Evolutionary conservation across 345 rosid species (phyloP), one percentile per base, ranked within the genome.

Genomic region (Camelina sativa): DNA sequence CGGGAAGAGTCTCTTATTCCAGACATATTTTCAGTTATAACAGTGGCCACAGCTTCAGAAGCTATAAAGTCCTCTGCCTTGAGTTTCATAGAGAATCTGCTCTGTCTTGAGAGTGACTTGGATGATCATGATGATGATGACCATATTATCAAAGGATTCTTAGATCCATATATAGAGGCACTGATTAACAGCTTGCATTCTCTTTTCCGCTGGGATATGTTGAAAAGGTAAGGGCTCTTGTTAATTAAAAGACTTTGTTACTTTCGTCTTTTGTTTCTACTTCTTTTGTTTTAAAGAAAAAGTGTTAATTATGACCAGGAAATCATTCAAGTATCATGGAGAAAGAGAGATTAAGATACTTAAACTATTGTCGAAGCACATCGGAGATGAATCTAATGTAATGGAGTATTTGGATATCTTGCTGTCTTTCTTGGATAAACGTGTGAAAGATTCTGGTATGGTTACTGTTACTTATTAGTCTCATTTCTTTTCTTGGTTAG

Each of bases 1-100:
- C 82, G 91, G 85, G 91, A 85, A 83, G 74, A 73, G 70, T 84
- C 80, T 69, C 91, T 93, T 64, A 16, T 65, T 35, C 85, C 89
- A 59, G 91, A 86, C 81, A 88, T 93, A 69, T 89, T 93, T 76
- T 85, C 91, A 22, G 85, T 93, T 68, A 71, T 91, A 74, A 81
- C 83, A 41, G 81, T 88, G 63, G 51, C 69, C 34, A 82, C 89
- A 58, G 96, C 93, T 56, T 85, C 98, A 15, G 88, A 86, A 73
- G 88, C 87, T 62, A 83, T 93, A 67, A 77, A 80, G 57, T 86
- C 78, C 34, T 80, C 80, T 58, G 89, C 85, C 67, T 84, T 93
- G 68, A 80, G 73, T 77, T 89, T 93, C 69, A 77, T 81, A 51
- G 89, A 89, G 84, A 93, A 88, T 70, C 83, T 93, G 71, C 74